A percentile compares a stretch with the other conserved stretches of the same genome.
Evolutionary conservation across 2,329 filamentous ascomycete genomes (phyloP).

Genomic region (Calonectria pauciramosa): DNA sequence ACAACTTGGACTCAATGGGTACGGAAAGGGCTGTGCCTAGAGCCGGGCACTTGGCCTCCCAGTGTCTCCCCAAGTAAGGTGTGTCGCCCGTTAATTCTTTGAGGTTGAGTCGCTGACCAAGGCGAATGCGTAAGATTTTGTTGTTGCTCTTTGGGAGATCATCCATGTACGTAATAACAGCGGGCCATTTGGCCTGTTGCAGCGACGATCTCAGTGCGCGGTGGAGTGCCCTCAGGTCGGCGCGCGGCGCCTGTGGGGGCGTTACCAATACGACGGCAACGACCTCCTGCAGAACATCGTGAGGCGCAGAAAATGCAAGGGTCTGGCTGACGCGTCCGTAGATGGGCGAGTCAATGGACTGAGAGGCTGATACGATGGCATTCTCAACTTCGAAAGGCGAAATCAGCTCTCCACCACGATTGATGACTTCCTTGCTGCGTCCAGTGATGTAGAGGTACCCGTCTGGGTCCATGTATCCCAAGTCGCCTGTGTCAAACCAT

Average conservation of each 20-base stretch:
- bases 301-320: slow-evolving; percentile 66
- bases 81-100: slow-evolving; percentile 60
- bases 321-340: slow-evolving; percentile 62
- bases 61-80: slow-evolving; percentile 61
- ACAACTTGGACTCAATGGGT: slow-evolving; percentile 54
- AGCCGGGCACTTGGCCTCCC: slow-evolving; percentile 63
- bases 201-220: slow-evolving; percentile 60
- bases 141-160: slow-evolving; percentile 68
- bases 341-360: slow-evolving; percentile 57
- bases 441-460: slow-evolving; percentile 69
- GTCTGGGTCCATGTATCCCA: slow-evolving; percentile 65
- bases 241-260: slow-evolving; percentile 55
- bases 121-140: slow-evolving; percentile 68
- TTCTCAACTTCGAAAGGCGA: slow-evolving; percentile 72
- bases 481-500: slow-evolving; percentile 69
- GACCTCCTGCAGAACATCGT: slow-evolving; percentile 68
- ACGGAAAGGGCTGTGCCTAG: slow-evolving; percentile 60
- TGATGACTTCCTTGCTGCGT: slow-evolving; percentile 69
- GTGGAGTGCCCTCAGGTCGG: slow-evolving; percentile 64
- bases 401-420: slow-evolving; percentile 70
- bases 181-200: slow-evolving; percentile 67
- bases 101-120: slow-evolving; percentile 63
- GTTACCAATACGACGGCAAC: slow-evolving; percentile 67
- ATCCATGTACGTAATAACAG: slow-evolving; percentile 67
- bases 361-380: slow-evolving; percentile 63